These are phyloP conservation scores for Candida suzukii DNA, from an alignment of 805 yeast species.

Conservation along the genomic window DNA sequence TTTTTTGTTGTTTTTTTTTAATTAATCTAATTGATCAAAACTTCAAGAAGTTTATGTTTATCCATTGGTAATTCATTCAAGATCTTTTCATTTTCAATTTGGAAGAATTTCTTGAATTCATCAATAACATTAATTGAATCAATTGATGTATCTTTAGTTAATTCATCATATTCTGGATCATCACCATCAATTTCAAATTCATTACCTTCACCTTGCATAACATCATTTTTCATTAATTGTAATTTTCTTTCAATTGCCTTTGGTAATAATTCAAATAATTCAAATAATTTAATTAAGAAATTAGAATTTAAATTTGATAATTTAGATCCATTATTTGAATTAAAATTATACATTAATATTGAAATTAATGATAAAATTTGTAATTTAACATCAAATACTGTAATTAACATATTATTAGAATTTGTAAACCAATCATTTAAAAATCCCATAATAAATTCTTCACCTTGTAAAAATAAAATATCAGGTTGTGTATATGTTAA, in stretches of 20 bases:
- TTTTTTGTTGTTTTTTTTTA: neutral
- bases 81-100: conserved; percentile 10
- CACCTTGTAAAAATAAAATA: conserved; percentile 27
- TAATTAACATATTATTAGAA: conserved; percentile 34
- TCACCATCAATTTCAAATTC: conserved; percentile 10
- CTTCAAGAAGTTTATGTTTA: conserved; percentile 13
- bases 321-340: too few species aligned
- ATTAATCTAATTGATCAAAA: conserved; percentile 3
- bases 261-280: conserved; percentile 38
- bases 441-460: conserved; percentile 23
- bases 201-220: conserved; percentile 21
- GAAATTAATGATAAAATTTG: conserved; percentile 41
- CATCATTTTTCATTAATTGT: conserved; percentile 34
- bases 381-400: conserved; percentile 49
- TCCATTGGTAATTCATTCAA: conserved; percentile 8
- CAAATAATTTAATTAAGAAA: conserved; percentile 28
- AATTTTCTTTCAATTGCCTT: conserved; percentile 41
- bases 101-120: conserved; percentile 20
- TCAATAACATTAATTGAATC: conserved; percentile 25
- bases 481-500: conserved; percentile 32
- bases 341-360: conserved; percentile 29
- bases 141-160: conserved; percentile 24
- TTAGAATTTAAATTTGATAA: neutral
- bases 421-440: conserved; percentile 42
- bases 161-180: conserved; percentile 22